Evolutionary conservation across 148 eudicot genomes (phyloP).

Genomic region (Arctostaphylos glauca): DNA sequence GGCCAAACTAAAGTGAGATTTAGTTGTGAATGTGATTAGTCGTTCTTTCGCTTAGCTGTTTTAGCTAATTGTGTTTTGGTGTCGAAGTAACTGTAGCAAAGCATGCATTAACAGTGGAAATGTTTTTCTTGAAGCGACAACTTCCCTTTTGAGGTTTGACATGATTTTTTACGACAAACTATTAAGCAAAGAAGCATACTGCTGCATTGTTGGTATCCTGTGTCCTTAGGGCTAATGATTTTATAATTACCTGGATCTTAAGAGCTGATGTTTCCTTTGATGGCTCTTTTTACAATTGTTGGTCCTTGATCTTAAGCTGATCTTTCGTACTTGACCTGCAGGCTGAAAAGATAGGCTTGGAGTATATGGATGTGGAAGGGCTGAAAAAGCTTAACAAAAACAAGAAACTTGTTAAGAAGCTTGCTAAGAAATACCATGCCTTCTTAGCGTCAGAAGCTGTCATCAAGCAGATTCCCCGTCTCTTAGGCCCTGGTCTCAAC

Average conservation of each 20-base stretch:
- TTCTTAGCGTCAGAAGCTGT: slow-evolving; percentile 83
- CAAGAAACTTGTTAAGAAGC: slow-evolving; percentile 81
- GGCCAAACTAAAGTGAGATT: background rate
- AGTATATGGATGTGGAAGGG: slow-evolving; percentile 84
- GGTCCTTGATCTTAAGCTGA: background rate
- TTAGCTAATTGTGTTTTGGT: background rate
- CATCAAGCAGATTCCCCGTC: slow-evolving; percentile 89
- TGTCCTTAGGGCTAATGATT: background rate
- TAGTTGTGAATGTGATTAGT: background rate
- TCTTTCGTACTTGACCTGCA: slow-evolving; percentile 17
- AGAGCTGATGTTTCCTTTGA: background rate
- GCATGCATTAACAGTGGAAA: background rate
- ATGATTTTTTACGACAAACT: background rate
- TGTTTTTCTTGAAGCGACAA: background rate
- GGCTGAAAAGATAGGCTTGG: slow-evolving; percentile 74
- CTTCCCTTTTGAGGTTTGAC: background rate
- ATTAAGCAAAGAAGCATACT: background rate
- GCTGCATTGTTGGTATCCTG: background rate
- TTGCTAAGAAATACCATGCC: slow-evolving; percentile 83
- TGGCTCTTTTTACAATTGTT: background rate
- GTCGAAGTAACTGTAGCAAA: background rate
- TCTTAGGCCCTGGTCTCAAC: slow-evolving; percentile 82
- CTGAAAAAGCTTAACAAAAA: slow-evolving; percentile 83
- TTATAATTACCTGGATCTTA: background rate
- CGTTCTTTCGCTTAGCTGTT: background rate